Base-by-base conservation (phyloP, 306 rosid genomes). In the Casuarina cunninghamiana region DNA sequence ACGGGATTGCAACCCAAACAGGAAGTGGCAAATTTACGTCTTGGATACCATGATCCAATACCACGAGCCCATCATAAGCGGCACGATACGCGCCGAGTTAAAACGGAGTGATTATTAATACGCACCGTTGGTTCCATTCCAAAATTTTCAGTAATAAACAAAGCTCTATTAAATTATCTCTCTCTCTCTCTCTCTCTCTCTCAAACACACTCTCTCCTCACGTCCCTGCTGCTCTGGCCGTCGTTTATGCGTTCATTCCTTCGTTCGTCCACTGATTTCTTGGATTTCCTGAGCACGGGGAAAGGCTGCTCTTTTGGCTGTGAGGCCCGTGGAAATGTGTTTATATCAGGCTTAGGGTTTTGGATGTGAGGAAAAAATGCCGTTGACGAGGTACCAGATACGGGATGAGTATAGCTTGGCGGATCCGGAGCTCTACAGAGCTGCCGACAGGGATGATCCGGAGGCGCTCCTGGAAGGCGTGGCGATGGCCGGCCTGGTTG, bases 401-500 rank as follows among this genome's bases (percentile, higher is more conserved):
- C 84, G 86, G 82, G 86, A 83, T 79, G 93, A 91, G 87, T 89
- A 87, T 75, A 82, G 84, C 53, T 89, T 96, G 87, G 90, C 94
- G 73, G 94, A 93, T 93, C 96, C 96, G 74, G 93, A 93, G 83
- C 94, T 96, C 3, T 88, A 80, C 79, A 78, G 88, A 75, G 87
- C 88, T 5, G 94, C 98, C 62, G 99, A 90, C 48, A 87, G 80
- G 63, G 98, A 96, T 80, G 99, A 93, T 88, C 91, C 98, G 0
- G 98, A 96, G 83, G 92, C 97, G 51, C 85, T 96, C 4, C 78
- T 96, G 38, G 98, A 96, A 84, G 96, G 93, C 16, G 90, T 93
- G 13, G 91, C 98, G 76, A 89, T 93, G 94, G 90, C 93, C 1
- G 98, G 93, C 54, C 94, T 96, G 45, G 96, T 89, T 48, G 99